Percentiles rank a stretch among this genome's conserved stretches.
Evolutionary conservation across 164 flowering plant genomes (phyloP).

Genomic region (Amborella trichopoda): DNA sequence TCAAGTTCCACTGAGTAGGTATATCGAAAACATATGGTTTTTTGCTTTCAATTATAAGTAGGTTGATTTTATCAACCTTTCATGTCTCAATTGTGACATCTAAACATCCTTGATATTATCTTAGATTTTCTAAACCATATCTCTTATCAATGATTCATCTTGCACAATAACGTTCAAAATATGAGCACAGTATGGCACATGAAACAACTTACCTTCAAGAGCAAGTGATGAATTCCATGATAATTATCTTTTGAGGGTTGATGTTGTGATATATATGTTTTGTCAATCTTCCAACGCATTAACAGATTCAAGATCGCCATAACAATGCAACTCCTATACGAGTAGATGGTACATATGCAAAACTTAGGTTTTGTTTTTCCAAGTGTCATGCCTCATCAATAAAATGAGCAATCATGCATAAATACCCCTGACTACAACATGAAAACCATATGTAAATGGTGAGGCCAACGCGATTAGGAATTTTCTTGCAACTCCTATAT

Average conservation of each 20-base stretch:
- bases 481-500: conserved; percentile 50
- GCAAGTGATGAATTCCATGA: conserved; percentile 49
- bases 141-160: conserved; percentile 32
- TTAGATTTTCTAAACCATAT: conserved; percentile 48
- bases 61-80: conserved; percentile 66
- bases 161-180: conserved; percentile 57
- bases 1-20: conserved; percentile 71
- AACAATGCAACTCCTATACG: no score
- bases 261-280: conserved; percentile 38
- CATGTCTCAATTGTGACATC: conserved; percentile 55
- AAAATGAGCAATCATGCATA: no score
- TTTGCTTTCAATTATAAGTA: conserved; percentile 62
- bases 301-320: conserved; percentile 56
- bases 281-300: conserved; percentile 72
- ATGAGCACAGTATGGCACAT: conserved; percentile 57
- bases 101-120: conserved; percentile 74
- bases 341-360: no score
- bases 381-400: no score
- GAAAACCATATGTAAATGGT: no score
- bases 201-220: conserved; percentile 54
- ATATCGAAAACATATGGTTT: conserved; percentile 63
- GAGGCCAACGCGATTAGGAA: no score
- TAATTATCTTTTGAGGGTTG: conserved; percentile 40
- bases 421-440: no score
- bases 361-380: no score